Percentiles rank a stretch among this genome's conserved stretches.
These are phyloP conservation scores for Exophiala dermatitidis DNA, from an alignment of 2,329 filamentous ascomycete species.

Conservation along the genomic window DNA sequence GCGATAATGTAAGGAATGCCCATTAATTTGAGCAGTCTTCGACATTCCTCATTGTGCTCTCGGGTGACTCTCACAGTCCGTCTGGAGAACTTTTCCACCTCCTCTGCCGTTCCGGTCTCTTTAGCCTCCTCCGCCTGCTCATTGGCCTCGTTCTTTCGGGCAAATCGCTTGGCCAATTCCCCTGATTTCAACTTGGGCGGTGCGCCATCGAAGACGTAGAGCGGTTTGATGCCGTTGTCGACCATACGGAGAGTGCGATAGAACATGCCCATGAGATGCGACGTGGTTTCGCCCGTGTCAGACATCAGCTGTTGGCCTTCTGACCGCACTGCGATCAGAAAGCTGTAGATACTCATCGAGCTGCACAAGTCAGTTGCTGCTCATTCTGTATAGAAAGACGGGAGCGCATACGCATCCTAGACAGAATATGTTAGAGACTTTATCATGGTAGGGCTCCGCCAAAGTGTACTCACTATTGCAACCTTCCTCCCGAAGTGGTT, in stretches of 20 bases:
- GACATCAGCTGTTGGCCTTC: constrained; percentile 94
- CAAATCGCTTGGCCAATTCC: constrained; percentile 90
- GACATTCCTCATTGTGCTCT: constrained; percentile 94
- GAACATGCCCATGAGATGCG: constrained; percentile 98
- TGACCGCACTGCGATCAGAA: constrained; percentile 93
- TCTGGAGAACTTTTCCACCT: constrained; percentile 96
- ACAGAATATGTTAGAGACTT: constrained; percentile 4
- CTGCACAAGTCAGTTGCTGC: constrained; percentile 36
- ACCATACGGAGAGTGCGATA: constrained; percentile 97
- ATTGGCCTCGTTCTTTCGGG: constrained; percentile 85
- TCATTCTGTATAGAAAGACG: constrained; percentile 6
- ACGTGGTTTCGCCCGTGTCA: constrained; percentile 92
- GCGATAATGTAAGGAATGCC: constrained; percentile 91
- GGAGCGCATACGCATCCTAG: constrained; percentile 40
- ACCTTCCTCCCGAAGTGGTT: constrained; percentile 98
- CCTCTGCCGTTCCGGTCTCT: constrained; percentile 91
- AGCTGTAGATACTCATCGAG: constrained; percentile 99
- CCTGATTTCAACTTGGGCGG: constrained; percentile 97
- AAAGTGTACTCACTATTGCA: constrained; percentile 66
- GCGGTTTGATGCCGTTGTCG: constrained; percentile 96
- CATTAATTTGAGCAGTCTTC: constrained; percentile 85
- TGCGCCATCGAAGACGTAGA: constrained; percentile 96
- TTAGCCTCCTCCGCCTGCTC: constrained; percentile 91
- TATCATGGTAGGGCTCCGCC: background rate
- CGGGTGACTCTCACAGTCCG: constrained; percentile 89